Base-by-base conservation (phyloP, 2,329 filamentous ascomycete genomes). In the Epichloe sibirici region DNA sequence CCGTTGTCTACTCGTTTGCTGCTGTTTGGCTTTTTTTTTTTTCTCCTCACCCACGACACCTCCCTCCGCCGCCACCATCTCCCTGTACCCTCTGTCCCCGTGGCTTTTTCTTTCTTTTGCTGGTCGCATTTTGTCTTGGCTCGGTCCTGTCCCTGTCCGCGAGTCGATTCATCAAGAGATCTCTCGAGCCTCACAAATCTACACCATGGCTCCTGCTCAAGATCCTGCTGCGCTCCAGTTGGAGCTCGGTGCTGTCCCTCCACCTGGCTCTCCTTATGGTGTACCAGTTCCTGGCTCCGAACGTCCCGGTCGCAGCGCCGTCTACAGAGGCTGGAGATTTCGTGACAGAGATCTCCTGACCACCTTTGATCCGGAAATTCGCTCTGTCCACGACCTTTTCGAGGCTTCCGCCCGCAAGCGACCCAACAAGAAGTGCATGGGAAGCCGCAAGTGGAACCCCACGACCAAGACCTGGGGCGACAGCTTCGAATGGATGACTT, bases 301-400 rank as follows among this genome's bases (percentile, higher is more conserved):
- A 68, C 74, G 76, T 55, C 82, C 87, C 48, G 86, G 83, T 55
- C 83, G 90, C 59, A 86, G 78, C 48, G 72, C 81, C 46, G 71
- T 94, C 57, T 97, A 97, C 71, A 82, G 93, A 56, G 85, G 95
- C 69, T 94, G 85, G 81, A 80, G 80, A 57, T 84, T 85, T 63
- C 76, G 77, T 53, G 83, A 95, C 69, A 80, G 79, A 54, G 78
- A 80, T 45, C 74, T 94, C 53, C 70, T 95, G 43, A 76, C 79
- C 62, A 85, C 85, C 5, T 73, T 87, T 57, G 85, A 93, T 64
- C 86, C 89, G 17, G 69, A 80, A 49, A 71, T 85, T 49, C 76
- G 74, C 56, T 94, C 89, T 13, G 76, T 83, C 28, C 86, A 95
- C 72, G 88, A 95, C 56, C 74, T 86, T 51, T 94, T 95, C 64